Evolutionary conservation across 192 early-diverging fungal species (phyloP).

Genomic region (Coemansia aciculifera): DNA sequence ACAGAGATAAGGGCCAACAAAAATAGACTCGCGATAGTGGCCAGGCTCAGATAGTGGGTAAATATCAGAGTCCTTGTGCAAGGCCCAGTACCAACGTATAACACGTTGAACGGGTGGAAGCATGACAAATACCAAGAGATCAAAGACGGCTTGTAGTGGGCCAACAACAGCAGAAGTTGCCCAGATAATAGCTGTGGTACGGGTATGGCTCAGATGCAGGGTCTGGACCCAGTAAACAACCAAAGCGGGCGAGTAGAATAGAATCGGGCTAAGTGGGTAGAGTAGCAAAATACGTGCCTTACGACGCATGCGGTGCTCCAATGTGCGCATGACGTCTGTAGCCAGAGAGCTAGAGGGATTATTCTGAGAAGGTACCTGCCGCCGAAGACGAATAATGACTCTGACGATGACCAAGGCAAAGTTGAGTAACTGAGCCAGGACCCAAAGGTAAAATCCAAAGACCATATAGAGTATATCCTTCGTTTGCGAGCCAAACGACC

Average conservation of each 20-base stretch:
- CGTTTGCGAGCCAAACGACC: slow-evolving; percentile 39
- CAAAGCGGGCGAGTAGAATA: slow-evolving; percentile 36
- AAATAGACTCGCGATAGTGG: slow-evolving; percentile 27
- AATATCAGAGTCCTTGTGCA: slow-evolving; percentile 40
- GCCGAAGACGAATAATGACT: slow-evolving; percentile 29
- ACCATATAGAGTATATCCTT: slow-evolving; percentile 34
- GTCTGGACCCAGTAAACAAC: slow-evolving; percentile 47
- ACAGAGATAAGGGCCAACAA: slow-evolving; percentile 10
- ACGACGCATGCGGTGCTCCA: slow-evolving; percentile 46
- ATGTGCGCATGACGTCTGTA: slow-evolving; percentile 36
- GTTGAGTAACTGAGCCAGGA: slow-evolving; percentile 32
- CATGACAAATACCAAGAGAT: slow-evolving; percentile 30
- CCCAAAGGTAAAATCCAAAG: slow-evolving; percentile 41
- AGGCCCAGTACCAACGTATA: slow-evolving; percentile 36
- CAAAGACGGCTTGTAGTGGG: slow-evolving; percentile 37
- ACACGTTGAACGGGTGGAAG: slow-evolving; percentile 50
- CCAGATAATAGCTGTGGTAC: slow-evolving; percentile 29
- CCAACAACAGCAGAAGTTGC: slow-evolving; percentile 21
- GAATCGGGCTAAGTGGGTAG: slow-evolving; percentile 47
- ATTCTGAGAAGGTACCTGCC: slow-evolving; percentile 20
- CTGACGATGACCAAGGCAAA: slow-evolving; percentile 38
- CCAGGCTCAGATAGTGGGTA: slow-evolving; percentile 17
- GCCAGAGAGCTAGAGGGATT: slow-evolving; percentile 26
- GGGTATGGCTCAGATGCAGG: slow-evolving; percentile 26
- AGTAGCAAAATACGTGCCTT: slow-evolving; percentile 43